Percentiles rank a stretch among this genome's conserved stretches.
These are phyloP conservation scores for Dorcoceras hygrometricum DNA, from an alignment of 257 asterid species.

Conservation along the genomic window DNA sequence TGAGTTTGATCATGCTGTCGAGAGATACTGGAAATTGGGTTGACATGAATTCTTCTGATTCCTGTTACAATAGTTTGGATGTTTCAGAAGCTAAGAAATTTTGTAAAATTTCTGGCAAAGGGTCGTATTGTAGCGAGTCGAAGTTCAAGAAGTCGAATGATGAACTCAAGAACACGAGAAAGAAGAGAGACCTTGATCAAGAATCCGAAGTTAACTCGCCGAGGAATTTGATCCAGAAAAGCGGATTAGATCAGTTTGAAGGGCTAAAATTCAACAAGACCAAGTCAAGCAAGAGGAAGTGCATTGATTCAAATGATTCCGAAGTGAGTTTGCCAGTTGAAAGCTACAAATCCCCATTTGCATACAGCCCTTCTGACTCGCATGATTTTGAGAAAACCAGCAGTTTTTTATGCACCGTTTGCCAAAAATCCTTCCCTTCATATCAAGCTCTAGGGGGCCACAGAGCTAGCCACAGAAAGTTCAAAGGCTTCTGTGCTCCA, in stretches of 20 bases:
- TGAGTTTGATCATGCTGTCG: conserved; percentile 64
- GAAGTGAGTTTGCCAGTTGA: conserved; percentile 1
- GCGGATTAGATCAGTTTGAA: conserved; percentile 25
- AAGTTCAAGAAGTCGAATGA: conserved; percentile 24
- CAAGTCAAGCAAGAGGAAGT: conserved; percentile 36
- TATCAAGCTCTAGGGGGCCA: conserved; percentile 95
- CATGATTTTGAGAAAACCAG: conserved; percentile 29
- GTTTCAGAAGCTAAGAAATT: conserved; percentile 17
- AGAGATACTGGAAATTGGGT: conserved; percentile 33
- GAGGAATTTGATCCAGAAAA: conserved; percentile 24
- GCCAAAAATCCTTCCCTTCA: conserved; percentile 67
- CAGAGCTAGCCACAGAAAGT: conserved; percentile 83
- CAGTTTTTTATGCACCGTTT: conserved; percentile 60
- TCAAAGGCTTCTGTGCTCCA: conserved; percentile 59
- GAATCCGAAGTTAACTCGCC: conserved; percentile 38
- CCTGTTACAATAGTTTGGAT: conserved; percentile 39
- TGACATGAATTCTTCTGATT: conserved; percentile 31
- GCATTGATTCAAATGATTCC: conserved; percentile 22
- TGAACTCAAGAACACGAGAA: background rate
- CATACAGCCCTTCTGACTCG: conserved; percentile 8
- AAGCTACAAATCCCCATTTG: background rate
- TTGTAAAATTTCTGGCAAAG: conserved; percentile 6
- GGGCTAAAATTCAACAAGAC: conserved; percentile 25
- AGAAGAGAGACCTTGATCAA: conserved; percentile 15
- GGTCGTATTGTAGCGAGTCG: conserved; percentile 14